Evolutionary conservation across 345 rosid genomes (phyloP).

Genomic region (Eutrema yunnanense): DNA sequence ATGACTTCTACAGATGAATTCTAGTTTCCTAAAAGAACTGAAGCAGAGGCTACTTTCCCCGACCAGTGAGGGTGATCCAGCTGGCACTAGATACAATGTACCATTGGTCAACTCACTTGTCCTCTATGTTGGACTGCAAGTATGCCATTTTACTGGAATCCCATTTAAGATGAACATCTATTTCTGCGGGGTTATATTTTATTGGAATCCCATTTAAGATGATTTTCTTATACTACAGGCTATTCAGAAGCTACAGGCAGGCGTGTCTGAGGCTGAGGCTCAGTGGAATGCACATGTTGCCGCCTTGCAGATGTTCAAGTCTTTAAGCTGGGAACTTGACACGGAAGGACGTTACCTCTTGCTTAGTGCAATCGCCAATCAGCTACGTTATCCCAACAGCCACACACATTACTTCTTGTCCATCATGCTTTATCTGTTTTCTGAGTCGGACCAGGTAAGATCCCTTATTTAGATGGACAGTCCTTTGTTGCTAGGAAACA

Average conservation of each 20-base stretch:
- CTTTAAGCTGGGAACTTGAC: conserved; percentile 60
- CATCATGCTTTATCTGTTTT: conserved; percentile 59
- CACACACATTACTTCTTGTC: conserved; percentile 83
- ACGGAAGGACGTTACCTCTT: conserved; percentile 83
- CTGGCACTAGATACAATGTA: conserved; percentile 68
- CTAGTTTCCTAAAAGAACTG: conserved; percentile 52
- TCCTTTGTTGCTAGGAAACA: not conserved
- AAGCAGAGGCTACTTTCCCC: conserved; percentile 67
- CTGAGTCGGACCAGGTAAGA: conserved; percentile 68
- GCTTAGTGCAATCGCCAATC: conserved; percentile 75
- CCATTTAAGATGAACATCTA: not conserved
- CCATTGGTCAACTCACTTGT: conserved; percentile 81
- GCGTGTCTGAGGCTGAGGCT: conserved; percentile 40
- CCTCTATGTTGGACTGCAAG: conserved; percentile 94
- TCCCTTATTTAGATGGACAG: conserved; percentile 15
- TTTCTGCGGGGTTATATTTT: not conserved
- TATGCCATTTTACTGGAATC: conserved; percentile 2
- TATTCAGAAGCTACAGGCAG: conserved; percentile 55
- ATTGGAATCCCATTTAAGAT: no score
- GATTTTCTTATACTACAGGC: not conserved
- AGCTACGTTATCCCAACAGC: conserved; percentile 84
- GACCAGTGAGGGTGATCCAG: conserved; percentile 52
- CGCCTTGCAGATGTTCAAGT: conserved; percentile 71
- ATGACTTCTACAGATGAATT: conserved; percentile 43
- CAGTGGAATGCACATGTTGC: conserved; percentile 50